Evolutionary conservation across 208 protist species (phyloP), one percentile per base, ranked within the genome.

Genomic region (Leishmania martiniquensis): DNA sequence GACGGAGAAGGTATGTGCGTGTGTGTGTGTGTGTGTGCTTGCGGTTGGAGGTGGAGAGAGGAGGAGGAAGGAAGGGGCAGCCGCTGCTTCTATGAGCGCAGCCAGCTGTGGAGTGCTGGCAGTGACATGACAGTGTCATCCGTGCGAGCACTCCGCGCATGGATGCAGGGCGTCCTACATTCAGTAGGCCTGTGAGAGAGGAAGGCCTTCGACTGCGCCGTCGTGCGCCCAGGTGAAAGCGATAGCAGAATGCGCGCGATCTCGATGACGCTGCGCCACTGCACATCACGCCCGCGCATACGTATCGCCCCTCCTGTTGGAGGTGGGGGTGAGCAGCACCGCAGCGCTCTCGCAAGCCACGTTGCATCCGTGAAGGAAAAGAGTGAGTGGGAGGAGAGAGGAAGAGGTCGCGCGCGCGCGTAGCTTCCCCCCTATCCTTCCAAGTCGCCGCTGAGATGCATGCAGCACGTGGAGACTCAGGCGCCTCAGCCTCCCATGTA

Each of bases 401-500:
- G 55, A 22, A 62, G 22, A 1, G 10, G 52, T 25, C 17, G 52
- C 22, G 10, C 9, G 55, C 55, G n/a, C 55, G 17, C 55, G 0
- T 29, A n/a, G n/a, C n/a, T n/a, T n/a, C n/a, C n/a, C n/a, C n/a
- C n/a, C n/a, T n/a, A n/a, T 34, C 55, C 34, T 34, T 15, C 20
- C 22, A 34, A 10, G 10, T 25, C 55, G 17, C 3, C 34, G 55
- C 22, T 5, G 55, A 12, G n/a, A 12, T 0, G 3, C 55, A 34
- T 37, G n/a, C 34, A 29, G 22, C 42, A 34, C 12, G 6, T 12
- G 29, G 6, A 17, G 12, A 42, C 32, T 49, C 13, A 34, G 15
- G 3, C 47, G 13, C 25, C 49, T 47, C 57, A 57, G 45, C 4
- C 67, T 20, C 74, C 34, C 73, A 68, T 47, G 74, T 86, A 89